phyloP scores from a whole-genome alignment of 805 yeast genomes.

The Saccharomyces kudriavzevii region DNA sequence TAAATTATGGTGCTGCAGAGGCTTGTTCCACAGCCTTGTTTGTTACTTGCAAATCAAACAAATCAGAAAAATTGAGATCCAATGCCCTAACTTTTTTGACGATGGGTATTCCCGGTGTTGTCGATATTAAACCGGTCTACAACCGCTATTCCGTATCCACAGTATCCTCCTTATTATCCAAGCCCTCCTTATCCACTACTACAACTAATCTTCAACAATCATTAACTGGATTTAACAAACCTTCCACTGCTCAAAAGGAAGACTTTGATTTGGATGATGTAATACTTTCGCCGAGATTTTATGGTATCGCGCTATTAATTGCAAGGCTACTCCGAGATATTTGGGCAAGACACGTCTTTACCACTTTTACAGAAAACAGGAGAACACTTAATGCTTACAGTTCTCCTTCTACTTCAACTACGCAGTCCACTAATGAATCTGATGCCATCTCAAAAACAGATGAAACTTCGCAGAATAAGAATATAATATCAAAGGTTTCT shows the following conservation, averaged over 20 bases:
- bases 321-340: conserved; percentile 69
- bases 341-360: conserved; percentile 71
- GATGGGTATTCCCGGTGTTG: conserved; percentile 35
- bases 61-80: conserved; percentile 42
- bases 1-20: conserved; percentile 79
- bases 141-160: conserved; percentile 26
- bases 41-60: conserved; percentile 67
- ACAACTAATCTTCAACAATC: conserved; percentile 4
- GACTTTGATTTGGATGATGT: conserved; percentile 54
- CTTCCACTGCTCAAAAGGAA: conserved; percentile 15
- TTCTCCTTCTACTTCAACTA: background rate
- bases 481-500: conserved; percentile 20
- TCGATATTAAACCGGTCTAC: conserved; percentile 37
- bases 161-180: conserved; percentile 22
- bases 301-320: conserved; percentile 73
- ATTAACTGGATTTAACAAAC: conserved; percentile 5
- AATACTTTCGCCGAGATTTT: conserved; percentile 83
- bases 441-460: background rate
- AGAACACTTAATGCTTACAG: conserved; percentile 2
- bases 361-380: conserved; percentile 19
- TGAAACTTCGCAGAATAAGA: conserved; percentile 6
- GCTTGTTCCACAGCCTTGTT: conserved; percentile 83
- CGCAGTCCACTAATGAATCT: background rate
- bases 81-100: conserved; percentile 38
- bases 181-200: conserved; percentile 14